Evolutionary conservation across 1,139 yeast species (phyloP), one percentile per base, ranked within the genome.

Genomic region (Geotrichum reessii): DNA sequence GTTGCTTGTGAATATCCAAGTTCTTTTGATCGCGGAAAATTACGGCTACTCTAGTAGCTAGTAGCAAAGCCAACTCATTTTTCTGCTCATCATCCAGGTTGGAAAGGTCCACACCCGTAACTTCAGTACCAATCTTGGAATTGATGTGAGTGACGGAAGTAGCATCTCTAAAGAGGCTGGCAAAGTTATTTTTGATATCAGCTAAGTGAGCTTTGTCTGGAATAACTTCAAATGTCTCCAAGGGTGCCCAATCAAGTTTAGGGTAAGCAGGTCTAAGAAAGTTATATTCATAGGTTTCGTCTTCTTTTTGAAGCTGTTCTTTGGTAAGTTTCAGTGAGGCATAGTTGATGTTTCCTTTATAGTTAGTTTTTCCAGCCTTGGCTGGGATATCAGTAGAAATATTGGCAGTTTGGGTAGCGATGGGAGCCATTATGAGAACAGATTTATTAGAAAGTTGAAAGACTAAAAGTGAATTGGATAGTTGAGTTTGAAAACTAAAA

Each of bases 41-140:
- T 37, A 83, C 84, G 55, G 85, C 85, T 50, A 90, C 90, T 65
- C 88, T 78, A 71, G 83, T 80, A 12, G 86, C 86, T 50, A 81
- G 84, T 47, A 81, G 73, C 51, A 84, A 74, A 0, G 91, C 88
- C 65, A 85, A 76, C 66, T 85, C 91, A 68, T 84, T 82, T 67
- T 80, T 82, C 50, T 80, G 88, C 12, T 72, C 75, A 55, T 78
- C 78, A 53, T 74, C 71, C 66, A 61, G 63, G 58, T 63, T 69
- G 58, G 62, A 66, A 56, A 86, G 73, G 67, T 84, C 87, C 50
- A 85, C 73, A 22, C 87, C 87, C 22, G 67, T 69, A 47, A 86
- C 74, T 68, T 82, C 88, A 27, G 86, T 76, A 17, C 92, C 92
- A 58, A 86, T 74, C 69, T 82, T 84, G 53, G 91, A 92, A 5